These are phyloP conservation scores for Entomortierella lignicola DNA, from an alignment of 192 early-diverging fungal species.

Conservation along the genomic window DNA sequence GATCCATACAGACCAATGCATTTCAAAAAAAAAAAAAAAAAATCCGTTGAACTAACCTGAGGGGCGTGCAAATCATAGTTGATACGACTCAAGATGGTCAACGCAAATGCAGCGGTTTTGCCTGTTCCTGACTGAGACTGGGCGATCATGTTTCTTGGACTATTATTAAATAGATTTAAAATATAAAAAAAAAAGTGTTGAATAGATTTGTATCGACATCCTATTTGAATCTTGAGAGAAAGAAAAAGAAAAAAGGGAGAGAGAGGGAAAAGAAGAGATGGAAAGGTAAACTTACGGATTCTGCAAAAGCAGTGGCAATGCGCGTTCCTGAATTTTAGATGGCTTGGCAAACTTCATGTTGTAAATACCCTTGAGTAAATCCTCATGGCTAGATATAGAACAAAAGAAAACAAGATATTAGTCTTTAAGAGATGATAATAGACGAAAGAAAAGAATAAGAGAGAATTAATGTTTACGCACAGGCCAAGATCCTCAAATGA, in stretches of 20 bases:
- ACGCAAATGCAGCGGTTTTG: constrained; percentile 96
- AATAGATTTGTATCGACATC: no score
- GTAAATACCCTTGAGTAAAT: constrained; percentile 94
- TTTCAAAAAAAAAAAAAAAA: no score
- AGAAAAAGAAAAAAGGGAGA: no score
- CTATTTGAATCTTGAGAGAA: no score
- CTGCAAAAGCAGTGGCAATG: constrained; percentile 87
- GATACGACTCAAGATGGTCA: constrained; percentile 92
- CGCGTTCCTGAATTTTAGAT: constrained; percentile 96
- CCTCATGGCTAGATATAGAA: constrained; percentile 61
- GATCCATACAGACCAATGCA: no score
- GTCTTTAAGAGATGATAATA: not conserved
- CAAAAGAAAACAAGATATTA: not conserved
- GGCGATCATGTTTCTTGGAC: constrained; percentile 95
- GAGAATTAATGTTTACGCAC: constrained; percentile 44
- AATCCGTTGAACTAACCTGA: constrained; percentile 60
- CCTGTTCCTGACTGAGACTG: constrained; percentile 99
- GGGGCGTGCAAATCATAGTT: constrained; percentile 73
- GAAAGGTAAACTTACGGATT: constrained; percentile 82
- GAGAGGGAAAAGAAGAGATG: no score
- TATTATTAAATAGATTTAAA: constrained; percentile 29
- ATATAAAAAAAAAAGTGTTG: no score
- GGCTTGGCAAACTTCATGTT: constrained; percentile 93
- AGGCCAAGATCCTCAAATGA: constrained; percentile 83
- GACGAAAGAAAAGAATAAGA: no score